phyloP scores from a whole-genome alignment of 2,329 filamentous ascomycete genomes.

The Fusarium armeniacum region DNA sequence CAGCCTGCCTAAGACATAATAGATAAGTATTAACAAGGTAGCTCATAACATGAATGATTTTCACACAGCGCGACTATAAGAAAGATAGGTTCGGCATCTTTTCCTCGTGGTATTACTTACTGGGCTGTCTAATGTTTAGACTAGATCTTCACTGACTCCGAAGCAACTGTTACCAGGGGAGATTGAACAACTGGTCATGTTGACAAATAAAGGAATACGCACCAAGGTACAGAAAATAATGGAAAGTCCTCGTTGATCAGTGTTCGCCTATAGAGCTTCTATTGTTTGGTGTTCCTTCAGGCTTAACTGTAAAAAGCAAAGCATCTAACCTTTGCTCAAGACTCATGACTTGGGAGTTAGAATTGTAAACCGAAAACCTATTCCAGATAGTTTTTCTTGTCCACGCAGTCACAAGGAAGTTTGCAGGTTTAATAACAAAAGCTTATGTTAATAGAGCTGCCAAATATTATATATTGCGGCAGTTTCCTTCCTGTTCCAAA shows the following conservation, averaged over 20 bases:
- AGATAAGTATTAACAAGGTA: neutral
- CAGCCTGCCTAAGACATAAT: too few species aligned
- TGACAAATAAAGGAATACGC: neutral
- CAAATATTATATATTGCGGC: neutral
- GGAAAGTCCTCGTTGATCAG: neutral
- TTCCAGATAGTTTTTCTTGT: too few species aligned
- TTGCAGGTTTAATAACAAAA: neutral
- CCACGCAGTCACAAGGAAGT: too few species aligned
- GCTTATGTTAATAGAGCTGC: neutral
- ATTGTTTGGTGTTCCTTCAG: neutral
- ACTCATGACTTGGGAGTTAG: neutral
- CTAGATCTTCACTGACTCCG: too few species aligned
- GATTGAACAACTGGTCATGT: neutral
- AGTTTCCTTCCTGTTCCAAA: neutral
- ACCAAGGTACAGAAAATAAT: neutral
- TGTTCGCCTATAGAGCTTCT: neutral
- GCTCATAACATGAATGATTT: neutral
- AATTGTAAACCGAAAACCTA: too few species aligned
- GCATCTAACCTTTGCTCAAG: neutral
- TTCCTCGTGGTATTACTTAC: too few species aligned
- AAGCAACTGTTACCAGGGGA: too few species aligned
- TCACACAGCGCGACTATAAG: too few species aligned
- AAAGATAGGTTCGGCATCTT: too few species aligned
- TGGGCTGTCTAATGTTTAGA: too few species aligned
- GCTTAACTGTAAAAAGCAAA: neutral